Evolutionary conservation across 495 filamentous ascomycete genomes (phyloP), one percentile per base, ranked within the genome.

Genomic region (Diplogelasinospora grovesii): DNA sequence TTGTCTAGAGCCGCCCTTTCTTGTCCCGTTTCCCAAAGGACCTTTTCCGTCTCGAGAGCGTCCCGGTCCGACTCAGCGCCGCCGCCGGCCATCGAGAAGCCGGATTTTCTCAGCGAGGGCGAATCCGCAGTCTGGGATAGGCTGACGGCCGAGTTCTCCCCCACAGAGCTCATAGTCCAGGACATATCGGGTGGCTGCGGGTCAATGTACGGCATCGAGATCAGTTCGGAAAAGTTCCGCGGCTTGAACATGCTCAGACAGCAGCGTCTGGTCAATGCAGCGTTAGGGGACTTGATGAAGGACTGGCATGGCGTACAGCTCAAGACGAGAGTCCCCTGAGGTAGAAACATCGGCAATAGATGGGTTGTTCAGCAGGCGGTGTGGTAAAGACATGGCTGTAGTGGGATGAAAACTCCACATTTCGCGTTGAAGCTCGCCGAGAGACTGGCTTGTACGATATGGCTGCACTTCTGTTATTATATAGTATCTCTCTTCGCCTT

Each of bases 141-240:
- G 26, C 47, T 73, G 13, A 27, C 50, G 22, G 54, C 61, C 13
- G 64, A 68, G 50, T 64, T 70, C 32, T 32, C 52, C n/a, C 67
- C 69, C 19, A 65, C 66, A 0, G 47, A 68, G 33, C 61, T 71
- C 18, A 46, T 74, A 53, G 83, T 88, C n/a, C 79, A 78, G 53
- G 83, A 88, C 59, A 74, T 88, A 36, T 80, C 74, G n/a, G 83
- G 83, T 24, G 83, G 83, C 21, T 88, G 83, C 61, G 83, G 83
- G 31, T 78, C 74, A 41, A 86, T 88, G 83, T 88, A 86, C 61
- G 77, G 70, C 39, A 77, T 88, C 46, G 79, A 86, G 45, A 76
- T 86, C 46, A 62, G 69, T 37, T 81, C 78, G 14, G 64, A 70
- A 36, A 73, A 65, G 61, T 88, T 88, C 58, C 66, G 73, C 35